phyloP scores from a whole-genome alignment of 495 filamentous ascomycete species.

The Neurospora sp. region DNA sequence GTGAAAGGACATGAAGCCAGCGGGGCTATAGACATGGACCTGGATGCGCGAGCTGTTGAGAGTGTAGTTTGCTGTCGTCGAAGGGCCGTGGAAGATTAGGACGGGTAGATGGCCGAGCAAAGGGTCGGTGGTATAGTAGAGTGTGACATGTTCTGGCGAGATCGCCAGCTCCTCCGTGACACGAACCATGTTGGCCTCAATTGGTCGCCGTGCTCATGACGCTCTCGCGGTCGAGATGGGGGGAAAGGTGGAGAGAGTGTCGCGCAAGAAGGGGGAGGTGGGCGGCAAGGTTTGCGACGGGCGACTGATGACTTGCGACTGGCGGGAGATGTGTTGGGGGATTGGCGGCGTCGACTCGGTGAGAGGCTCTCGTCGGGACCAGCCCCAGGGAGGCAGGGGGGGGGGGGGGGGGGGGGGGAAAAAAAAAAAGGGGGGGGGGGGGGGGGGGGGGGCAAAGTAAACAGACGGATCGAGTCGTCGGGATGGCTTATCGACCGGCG shows the following conservation, averaged over 20 bases:
- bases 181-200: constrained; percentile 53
- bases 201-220: constrained; percentile 20
- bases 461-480: neutral
- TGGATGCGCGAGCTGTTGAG: constrained; percentile 85
- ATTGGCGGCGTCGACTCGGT: neutral
- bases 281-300: neutral
- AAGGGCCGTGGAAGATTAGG: constrained; percentile 76
- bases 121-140: constrained; percentile 73
- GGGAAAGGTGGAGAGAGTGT: neutral
- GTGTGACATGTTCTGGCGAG: constrained; percentile 63
- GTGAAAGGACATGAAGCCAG: constrained; percentile 77
- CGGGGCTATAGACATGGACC: constrained; percentile 79
- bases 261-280: neutral
- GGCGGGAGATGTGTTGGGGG: neutral
- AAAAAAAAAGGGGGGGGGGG: too few relatives aligned
- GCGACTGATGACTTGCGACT: neutral
- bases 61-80: constrained; percentile 72
- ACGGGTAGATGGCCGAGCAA: constrained; percentile 62
- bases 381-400: neutral
- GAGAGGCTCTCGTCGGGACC: neutral
- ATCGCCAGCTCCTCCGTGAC: constrained; percentile 55
- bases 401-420: neutral
- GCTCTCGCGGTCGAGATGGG: neutral
- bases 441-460: neutral
- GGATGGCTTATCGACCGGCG: neutral